phyloP scores from a whole-genome alignment of 163 green algal species.

The Prototheca wickerhamii region DNA sequence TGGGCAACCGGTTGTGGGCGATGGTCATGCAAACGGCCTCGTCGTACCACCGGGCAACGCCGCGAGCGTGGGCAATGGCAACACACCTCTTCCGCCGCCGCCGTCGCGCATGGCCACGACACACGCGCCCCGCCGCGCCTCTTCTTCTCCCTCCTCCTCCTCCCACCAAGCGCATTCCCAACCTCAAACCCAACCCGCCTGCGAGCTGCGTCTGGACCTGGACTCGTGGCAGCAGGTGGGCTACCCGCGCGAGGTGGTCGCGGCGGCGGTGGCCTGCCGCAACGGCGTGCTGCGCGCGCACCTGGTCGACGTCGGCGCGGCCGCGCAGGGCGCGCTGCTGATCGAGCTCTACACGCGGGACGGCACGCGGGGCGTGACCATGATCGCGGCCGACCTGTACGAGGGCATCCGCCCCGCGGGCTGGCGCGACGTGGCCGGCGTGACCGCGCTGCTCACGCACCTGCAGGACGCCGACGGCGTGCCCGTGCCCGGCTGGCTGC shows the following conservation, averaged over 20 bases:
- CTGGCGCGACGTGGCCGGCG: slow-evolving; percentile 50
- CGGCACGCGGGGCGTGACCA: slow-evolving; percentile 68
- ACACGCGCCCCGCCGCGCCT: no score
- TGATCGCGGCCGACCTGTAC: slow-evolving; percentile 84
- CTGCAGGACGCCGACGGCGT: slow-evolving; percentile 23
- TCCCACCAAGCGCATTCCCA: no score
- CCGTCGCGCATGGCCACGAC: no score
- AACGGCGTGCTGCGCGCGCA: slow-evolving; percentile 74
- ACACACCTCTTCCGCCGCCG: no score
- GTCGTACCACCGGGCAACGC: no score
- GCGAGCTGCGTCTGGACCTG: slow-evolving; percentile 55
- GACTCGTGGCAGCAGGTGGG: slow-evolving; percentile 59
- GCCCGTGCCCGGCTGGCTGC: background rate
- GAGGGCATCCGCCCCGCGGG: slow-evolving; percentile 67
- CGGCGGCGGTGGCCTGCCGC: slow-evolving; percentile 44
- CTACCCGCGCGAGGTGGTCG: slow-evolving; percentile 55
- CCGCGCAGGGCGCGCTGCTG: slow-evolving; percentile 76
- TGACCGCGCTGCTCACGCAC: slow-evolving; percentile 62
- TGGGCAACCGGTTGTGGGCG: no score
- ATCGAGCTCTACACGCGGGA: slow-evolving; percentile 95
- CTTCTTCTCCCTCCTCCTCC: no score
- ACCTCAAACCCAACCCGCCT: background rate
- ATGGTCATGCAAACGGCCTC: no score
- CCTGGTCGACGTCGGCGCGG: slow-evolving; percentile 62
- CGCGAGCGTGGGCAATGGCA: no score